Evolutionary conservation across 768 basidiomycete species (phyloP).

Genomic region (Tephrocybe sp.): DNA sequence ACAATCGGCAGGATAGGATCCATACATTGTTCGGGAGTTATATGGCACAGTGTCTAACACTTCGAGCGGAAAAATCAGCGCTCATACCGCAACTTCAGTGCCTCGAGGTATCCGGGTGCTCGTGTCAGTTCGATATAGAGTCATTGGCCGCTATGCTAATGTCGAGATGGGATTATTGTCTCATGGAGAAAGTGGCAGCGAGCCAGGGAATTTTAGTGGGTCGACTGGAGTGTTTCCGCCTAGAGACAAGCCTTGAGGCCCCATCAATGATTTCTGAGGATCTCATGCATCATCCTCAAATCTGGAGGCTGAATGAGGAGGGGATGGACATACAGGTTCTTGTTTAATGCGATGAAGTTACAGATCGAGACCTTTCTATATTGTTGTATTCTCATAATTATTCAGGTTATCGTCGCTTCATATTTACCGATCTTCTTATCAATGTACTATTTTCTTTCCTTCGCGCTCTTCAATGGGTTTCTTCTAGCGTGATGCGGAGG

Average conservation of each 20-base stretch:
- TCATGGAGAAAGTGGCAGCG: neutral
- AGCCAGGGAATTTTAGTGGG: neutral
- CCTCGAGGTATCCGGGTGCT: constrained; percentile 9
- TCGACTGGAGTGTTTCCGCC: constrained; percentile 1
- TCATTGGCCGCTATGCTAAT: constrained; percentile 8
- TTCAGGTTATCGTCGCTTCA: too few relatives aligned
- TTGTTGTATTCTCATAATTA: too few relatives aligned
- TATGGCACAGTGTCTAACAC: constrained; percentile 1
- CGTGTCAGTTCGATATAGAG: constrained; percentile 4
- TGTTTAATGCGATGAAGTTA: neutral
- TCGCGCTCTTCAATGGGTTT: too few relatives aligned
- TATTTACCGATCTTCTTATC: too few relatives aligned
- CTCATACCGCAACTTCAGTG: constrained; percentile 5
- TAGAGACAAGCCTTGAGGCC: neutral
- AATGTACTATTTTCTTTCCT: too few relatives aligned
- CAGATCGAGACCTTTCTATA: too few relatives aligned
- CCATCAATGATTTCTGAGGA: neutral
- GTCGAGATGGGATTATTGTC: constrained; percentile 6
- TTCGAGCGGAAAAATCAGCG: neutral
- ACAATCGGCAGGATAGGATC: constrained; percentile 8
- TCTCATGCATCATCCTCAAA: neutral
- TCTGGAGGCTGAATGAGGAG: neutral
- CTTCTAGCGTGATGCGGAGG: too few relatives aligned
- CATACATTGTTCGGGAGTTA: constrained; percentile 9
- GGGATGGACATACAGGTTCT: neutral